These are phyloP conservation scores for Cymbopogon citratus DNA, from an alignment of 176 grass and related monocot species.

Conservation along the genomic window DNA sequence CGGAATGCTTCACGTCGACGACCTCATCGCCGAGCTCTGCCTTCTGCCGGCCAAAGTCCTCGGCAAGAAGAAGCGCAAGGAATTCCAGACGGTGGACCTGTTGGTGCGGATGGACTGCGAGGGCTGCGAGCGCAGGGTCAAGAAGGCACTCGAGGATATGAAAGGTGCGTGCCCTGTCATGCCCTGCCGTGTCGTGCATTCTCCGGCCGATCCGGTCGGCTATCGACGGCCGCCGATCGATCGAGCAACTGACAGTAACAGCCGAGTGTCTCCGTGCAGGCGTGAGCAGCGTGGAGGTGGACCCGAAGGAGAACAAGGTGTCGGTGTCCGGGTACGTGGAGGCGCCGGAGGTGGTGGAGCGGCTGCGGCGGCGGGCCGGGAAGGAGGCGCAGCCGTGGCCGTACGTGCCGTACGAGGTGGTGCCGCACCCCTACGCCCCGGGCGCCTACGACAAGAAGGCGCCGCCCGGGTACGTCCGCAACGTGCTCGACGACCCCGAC, in stretches of 20 bases:
- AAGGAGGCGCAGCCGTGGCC: slow-evolving; percentile 70
- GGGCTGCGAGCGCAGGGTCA: slow-evolving; percentile 59
- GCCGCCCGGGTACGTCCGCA: slow-evolving; percentile 51
- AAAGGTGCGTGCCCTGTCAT: background rate
- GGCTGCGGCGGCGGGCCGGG: slow-evolving; percentile 41
- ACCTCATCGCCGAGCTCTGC: slow-evolving; percentile 29
- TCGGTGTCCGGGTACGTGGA: slow-evolving; percentile 54
- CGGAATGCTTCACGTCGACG: slow-evolving; percentile 1
- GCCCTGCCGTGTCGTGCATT: too few species aligned
- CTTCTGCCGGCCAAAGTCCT: slow-evolving; percentile 12
- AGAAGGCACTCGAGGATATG: slow-evolving; percentile 54
- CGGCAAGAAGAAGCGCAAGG: slow-evolving; percentile 28
- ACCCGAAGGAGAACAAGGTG: slow-evolving; percentile 63
- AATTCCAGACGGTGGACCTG: slow-evolving; percentile 41
- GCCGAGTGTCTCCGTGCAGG: background rate
- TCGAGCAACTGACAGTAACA: too few species aligned
- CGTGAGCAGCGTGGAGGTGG: slow-evolving; percentile 40
- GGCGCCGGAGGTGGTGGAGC: slow-evolving; percentile 34
- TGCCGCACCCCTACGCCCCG: slow-evolving; percentile 51
- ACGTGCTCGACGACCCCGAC: slow-evolving; percentile 44
- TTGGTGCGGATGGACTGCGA: slow-evolving; percentile 77
- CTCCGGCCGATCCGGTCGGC: too few species aligned
- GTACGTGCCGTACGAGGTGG: slow-evolving; percentile 61
- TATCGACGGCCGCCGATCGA: too few species aligned
- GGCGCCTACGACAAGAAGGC: slow-evolving; percentile 85